Percentiles rank a stretch among this genome's conserved stretches.
These are phyloP conservation scores for Pseudogymnoascus sp. DNA, from an alignment of 2,329 filamentous ascomycete genomes.

Conservation along the genomic window DNA sequence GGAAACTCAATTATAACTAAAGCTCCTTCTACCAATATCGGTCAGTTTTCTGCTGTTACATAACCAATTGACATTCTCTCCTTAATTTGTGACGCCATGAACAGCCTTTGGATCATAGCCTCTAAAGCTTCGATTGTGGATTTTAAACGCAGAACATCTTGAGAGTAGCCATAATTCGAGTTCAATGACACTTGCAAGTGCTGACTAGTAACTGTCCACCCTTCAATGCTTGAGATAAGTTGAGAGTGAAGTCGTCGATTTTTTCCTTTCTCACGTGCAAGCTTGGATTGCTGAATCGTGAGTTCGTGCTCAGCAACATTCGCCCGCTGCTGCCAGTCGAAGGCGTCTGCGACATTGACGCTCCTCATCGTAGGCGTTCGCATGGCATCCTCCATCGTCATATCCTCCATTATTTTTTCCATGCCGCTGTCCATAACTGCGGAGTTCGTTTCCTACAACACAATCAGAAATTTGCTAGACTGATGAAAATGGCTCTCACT, in stretches of 20 bases:
- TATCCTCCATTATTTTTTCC: not conserved
- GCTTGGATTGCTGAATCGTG: conserved; percentile 10
- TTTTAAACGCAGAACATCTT: conserved; percentile 13
- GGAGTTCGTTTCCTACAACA: not conserved
- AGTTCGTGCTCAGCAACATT: conserved; percentile 14
- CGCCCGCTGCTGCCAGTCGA: conserved; percentile 15
- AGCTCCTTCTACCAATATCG: not conserved
- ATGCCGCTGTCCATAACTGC: not conserved
- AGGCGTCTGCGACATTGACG: conserved; percentile 15
- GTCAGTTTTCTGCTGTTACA: not conserved
- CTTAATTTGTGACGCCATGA: not conserved
- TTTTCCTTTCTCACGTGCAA: conserved; percentile 14
- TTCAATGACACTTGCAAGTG: not conserved
- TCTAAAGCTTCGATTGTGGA: conserved; percentile 16
- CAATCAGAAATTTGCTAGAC: not conserved
- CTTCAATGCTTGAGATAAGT: conserved; percentile 14
- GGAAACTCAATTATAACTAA: not conserved
- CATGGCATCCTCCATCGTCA: conserved; percentile 9
- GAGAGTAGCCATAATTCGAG: not conserved
- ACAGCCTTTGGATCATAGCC: conserved; percentile 16
- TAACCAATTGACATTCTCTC: not conserved
- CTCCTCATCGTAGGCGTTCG: conserved; percentile 14
- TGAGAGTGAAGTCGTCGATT: conserved; percentile 12
- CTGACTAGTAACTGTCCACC: conserved; percentile 9
- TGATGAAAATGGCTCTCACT: not conserved